These are phyloP conservation scores for Plasmodium knowlesi DNA, from an alignment of 169 alveolate species.

Conservation along the genomic window DNA sequence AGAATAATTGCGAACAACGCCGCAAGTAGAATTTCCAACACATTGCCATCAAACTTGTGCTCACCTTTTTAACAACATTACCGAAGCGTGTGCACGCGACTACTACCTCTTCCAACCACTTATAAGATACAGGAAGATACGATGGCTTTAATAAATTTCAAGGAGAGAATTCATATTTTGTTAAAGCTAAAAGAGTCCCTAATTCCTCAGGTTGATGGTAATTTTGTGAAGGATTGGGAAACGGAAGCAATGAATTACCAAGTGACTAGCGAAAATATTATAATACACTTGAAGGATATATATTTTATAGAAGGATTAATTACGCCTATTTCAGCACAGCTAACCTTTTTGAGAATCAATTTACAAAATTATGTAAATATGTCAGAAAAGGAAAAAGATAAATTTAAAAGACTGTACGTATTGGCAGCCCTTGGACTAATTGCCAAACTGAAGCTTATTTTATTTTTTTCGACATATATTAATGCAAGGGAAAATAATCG, in stretches of 20 bases:
- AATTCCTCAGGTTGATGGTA: slow-evolving; percentile 76
- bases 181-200: slow-evolving; percentile 70
- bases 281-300: slow-evolving; percentile 61
- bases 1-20: not conserved
- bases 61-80: not conserved
- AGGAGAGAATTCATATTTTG: slow-evolving; percentile 67
- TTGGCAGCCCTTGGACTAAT: slow-evolving; percentile 67
- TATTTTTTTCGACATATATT: slow-evolving; percentile 70
- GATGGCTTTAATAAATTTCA: slow-evolving; percentile 70
- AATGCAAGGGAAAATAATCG: slow-evolving; percentile 35
- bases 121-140: not conserved
- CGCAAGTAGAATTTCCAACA: not conserved
- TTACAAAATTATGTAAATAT: slow-evolving; percentile 73
- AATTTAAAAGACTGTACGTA: slow-evolving; percentile 71
- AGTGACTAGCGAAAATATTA: slow-evolving; percentile 78
- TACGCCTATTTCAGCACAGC: slow-evolving; percentile 76
- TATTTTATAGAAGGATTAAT: slow-evolving; percentile 24
- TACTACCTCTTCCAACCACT: not conserved
- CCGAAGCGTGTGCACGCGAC: not conserved
- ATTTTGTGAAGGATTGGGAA: slow-evolving; percentile 78
- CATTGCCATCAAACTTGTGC: not conserved
- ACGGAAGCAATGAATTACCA: slow-evolving; percentile 78
- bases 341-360: slow-evolving; percentile 72
- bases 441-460: slow-evolving; percentile 70
- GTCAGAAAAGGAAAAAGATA: slow-evolving; percentile 74